Conservation (phyloP, 2,329 filamentous ascomycete genomes). For the Aspergillus pseudoterreus region DNA sequence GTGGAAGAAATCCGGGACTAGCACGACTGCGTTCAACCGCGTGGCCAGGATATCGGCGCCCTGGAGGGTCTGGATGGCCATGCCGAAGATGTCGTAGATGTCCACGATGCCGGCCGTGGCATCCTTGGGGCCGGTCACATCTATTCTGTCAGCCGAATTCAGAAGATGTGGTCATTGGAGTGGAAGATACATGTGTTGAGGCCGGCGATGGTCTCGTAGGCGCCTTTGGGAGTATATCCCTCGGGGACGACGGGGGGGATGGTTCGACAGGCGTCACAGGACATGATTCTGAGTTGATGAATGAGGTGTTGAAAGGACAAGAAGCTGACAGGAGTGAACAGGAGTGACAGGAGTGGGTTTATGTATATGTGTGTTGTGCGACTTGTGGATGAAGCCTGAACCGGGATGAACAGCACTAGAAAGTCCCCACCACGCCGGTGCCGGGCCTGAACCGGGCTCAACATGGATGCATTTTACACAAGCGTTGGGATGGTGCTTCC, state of each 20-base stretch:
- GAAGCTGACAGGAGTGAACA: neutral
- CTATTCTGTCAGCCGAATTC: conserved; percentile 1
- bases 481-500: too few relatives aligned
- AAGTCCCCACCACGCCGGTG: neutral
- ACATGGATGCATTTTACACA: neutral
- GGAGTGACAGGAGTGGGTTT: neutral
- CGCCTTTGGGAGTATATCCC: conserved; percentile 55
- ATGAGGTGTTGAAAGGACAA: neutral
- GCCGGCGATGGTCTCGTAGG: conserved; percentile 55
- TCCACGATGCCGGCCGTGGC: conserved; percentile 56
- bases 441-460: conserved; percentile 1
- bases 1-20: conserved; percentile 44
- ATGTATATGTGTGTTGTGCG: neutral
- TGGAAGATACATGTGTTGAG: conserved; percentile 49
- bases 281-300: conserved; percentile 13
- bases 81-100: conserved; percentile 65
- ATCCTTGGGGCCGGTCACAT: conserved; percentile 47
- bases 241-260: conserved; percentile 52
- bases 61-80: conserved; percentile 64
- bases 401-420: neutral
- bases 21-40: conserved; percentile 36
- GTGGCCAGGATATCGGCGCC: conserved; percentile 57
- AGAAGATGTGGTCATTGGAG: neutral
- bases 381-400: neutral
- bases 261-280: conserved; percentile 31